phyloP scores from a whole-genome alignment of 345 rosid genomes.

The Gossypium australe region DNA sequence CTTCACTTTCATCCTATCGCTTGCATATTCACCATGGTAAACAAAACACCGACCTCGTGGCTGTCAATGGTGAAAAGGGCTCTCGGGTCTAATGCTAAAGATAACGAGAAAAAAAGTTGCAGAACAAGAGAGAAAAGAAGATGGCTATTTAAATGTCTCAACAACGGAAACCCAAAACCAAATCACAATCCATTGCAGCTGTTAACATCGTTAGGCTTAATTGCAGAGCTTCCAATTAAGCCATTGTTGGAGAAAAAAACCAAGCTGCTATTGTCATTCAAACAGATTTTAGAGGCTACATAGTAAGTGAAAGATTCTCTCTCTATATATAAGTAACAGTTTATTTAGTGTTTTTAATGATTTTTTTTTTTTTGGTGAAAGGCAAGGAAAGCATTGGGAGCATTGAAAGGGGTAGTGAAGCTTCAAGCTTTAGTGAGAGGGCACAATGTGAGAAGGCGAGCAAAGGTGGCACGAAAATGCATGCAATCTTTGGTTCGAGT shows the following conservation, averaged over 20 bases:
- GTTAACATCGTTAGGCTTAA: slow-evolving; percentile 53
- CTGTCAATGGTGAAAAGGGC: slow-evolving; percentile 68
- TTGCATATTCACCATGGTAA: slow-evolving; percentile 43
- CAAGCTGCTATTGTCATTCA: slow-evolving; percentile 72
- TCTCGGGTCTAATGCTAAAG: slow-evolving; percentile 72
- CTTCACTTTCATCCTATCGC: no score
- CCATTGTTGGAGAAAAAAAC: slow-evolving; percentile 39
- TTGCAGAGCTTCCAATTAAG: slow-evolving; percentile 35
- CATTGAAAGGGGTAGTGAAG: slow-evolving; percentile 82
- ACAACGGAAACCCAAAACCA: slow-evolving; percentile 26
- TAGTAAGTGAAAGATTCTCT: slow-evolving; percentile 38
- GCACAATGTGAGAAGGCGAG: slow-evolving; percentile 67
- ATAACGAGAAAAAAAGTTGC: slow-evolving; percentile 39
- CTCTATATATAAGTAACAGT: neutral
- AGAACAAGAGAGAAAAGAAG: slow-evolving; percentile 59
- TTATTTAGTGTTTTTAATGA: no score
- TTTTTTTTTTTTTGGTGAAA: slow-evolving; percentile 2
- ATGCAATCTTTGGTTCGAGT: slow-evolving; percentile 76
- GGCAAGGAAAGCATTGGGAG: slow-evolving; percentile 80
- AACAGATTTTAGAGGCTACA: slow-evolving; percentile 76
- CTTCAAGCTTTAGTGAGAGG: slow-evolving; percentile 91
- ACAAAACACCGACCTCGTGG: slow-evolving; percentile 70
- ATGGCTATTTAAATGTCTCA: slow-evolving; percentile 58
- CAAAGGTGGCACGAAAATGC: slow-evolving; percentile 62
- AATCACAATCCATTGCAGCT: slow-evolving; percentile 19